Percentiles rank a stretch among this genome's conserved stretches.
Evolutionary conservation across 305 asterid species (phyloP).

Genomic region (Fraxinus platypoda): DNA sequence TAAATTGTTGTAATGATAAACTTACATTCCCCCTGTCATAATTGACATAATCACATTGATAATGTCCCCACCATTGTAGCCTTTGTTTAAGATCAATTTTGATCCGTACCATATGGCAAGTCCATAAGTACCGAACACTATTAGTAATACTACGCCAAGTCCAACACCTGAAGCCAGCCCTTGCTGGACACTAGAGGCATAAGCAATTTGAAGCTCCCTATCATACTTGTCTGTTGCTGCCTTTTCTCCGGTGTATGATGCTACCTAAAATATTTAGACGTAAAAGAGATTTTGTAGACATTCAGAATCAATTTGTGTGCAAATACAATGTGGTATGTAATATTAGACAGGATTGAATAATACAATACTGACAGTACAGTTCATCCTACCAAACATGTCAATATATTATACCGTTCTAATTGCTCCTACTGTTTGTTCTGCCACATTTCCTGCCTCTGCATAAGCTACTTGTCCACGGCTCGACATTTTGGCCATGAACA

Average conservation of each 20-base stretch:
- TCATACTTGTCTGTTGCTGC: constrained; percentile 47
- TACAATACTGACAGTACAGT: neutral
- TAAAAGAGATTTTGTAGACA: neutral
- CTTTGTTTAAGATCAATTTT: constrained; percentile 37
- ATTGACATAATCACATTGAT: constrained; percentile 57
- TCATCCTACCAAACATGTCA: neutral
- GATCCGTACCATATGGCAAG: constrained; percentile 70
- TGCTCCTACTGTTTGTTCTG: constrained; percentile 65
- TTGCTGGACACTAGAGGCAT: constrained; percentile 41
- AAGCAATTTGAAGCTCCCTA: constrained; percentile 44
- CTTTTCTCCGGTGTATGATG: constrained; percentile 66
- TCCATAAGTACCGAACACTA: constrained; percentile 49
- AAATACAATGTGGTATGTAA: neutral
- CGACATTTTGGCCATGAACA: constrained; percentile 52
- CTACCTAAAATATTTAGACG: constrained; percentile 38
- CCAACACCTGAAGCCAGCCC: constrained; percentile 64
- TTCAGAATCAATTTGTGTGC: neutral
- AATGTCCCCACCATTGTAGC: constrained; percentile 58
- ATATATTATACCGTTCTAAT: constrained; percentile 54
- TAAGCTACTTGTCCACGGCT: constrained; percentile 57
- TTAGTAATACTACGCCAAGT: constrained; percentile 38
- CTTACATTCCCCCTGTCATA: constrained; percentile 75
- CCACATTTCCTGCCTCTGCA: constrained; percentile 65
- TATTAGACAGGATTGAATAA: neutral
- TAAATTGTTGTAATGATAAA: neutral